Conservation (phyloP, 176 grass and related monocot species). For the Ananas comosus region DNA sequence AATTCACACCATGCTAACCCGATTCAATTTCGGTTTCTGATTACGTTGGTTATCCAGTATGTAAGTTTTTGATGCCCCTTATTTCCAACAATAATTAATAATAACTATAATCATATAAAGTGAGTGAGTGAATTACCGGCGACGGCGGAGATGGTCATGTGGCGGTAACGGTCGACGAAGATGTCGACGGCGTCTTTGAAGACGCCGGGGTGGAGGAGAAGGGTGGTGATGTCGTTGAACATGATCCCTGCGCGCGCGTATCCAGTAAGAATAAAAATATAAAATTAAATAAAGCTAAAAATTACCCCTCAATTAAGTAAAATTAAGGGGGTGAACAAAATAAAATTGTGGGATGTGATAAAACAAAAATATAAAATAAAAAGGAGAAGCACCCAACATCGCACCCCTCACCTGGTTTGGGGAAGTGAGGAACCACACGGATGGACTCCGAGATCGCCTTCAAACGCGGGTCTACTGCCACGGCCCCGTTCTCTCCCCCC, state of each 20-base stretch:
- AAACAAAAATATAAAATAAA: neutral
- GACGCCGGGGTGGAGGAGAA: conserved; percentile 64
- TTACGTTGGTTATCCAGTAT: too few relatives aligned
- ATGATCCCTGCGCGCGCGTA: conserved; percentile 59
- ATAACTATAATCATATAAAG: neutral
- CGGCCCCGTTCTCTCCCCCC: neutral
- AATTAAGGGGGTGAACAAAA: neutral
- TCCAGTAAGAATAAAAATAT: neutral
- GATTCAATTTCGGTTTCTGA: too few relatives aligned
- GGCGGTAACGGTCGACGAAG: conserved; percentile 82
- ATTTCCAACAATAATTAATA: neutral
- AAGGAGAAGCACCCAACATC: neutral
- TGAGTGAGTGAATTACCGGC: conserved; percentile 43
- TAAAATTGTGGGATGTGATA: neutral
- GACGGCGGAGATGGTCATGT: conserved; percentile 68
- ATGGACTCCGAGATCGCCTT: conserved; percentile 17
- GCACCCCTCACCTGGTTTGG: neutral
- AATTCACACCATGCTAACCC: too few relatives aligned
- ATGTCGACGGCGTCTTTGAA: conserved; percentile 83
- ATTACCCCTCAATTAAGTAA: neutral
- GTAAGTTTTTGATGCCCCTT: neutral
- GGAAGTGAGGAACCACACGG: conserved; percentile 13
- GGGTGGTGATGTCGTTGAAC: conserved; percentile 94
- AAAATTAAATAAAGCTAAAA: neutral
- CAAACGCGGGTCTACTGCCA: conserved; percentile 5